phyloP scores from a whole-genome alignment of 257 asterid species.

The Cinchona pubescens region DNA sequence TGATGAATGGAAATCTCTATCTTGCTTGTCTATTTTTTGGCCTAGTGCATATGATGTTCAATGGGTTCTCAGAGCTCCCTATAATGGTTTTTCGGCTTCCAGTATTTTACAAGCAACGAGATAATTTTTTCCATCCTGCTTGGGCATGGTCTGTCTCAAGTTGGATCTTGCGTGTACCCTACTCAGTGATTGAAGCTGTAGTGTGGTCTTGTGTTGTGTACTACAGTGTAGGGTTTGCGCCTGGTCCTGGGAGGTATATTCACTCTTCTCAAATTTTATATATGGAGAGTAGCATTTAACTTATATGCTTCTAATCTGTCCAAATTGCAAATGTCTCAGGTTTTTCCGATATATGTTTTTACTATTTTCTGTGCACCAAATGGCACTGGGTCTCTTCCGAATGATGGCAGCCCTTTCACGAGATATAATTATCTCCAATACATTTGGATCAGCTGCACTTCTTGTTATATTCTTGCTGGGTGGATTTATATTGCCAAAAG shows the following conservation, averaged over 20 bases:
- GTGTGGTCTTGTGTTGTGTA: slow-evolving; percentile 81
- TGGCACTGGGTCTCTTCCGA: slow-evolving; percentile 88
- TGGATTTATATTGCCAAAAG: slow-evolving; percentile 79
- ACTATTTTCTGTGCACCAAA: slow-evolving; percentile 76
- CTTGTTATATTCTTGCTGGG: slow-evolving; percentile 67
- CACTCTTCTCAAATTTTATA: slow-evolving; percentile 5
- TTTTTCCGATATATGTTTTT: slow-evolving; percentile 61
- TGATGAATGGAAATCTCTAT: slow-evolving; percentile 60
- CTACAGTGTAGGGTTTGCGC: slow-evolving; percentile 75
- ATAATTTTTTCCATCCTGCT: slow-evolving; percentile 83
- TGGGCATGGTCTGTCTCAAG: slow-evolving; percentile 87
- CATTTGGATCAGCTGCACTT: slow-evolving; percentile 83
- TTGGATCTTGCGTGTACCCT: slow-evolving; percentile 73
- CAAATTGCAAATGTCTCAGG: slow-evolving; percentile 39
- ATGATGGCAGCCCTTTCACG: slow-evolving; percentile 80
- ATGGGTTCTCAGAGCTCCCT: slow-evolving; percentile 85
- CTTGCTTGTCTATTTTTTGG: slow-evolving; percentile 70
- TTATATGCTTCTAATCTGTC: slow-evolving; percentile 7
- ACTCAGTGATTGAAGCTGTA: slow-evolving; percentile 69
- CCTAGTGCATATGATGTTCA: slow-evolving; percentile 88
- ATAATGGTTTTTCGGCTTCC: slow-evolving; percentile 84
- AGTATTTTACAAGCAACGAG: slow-evolving; percentile 87
- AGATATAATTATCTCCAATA: slow-evolving; percentile 76
- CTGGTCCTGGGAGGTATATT: slow-evolving; percentile 68
- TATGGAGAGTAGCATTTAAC: neutral